These are phyloP conservation scores for Dictyostelium brefeldianum DNA, from an alignment of 78 protist species.

Conservation along the genomic window DNA sequence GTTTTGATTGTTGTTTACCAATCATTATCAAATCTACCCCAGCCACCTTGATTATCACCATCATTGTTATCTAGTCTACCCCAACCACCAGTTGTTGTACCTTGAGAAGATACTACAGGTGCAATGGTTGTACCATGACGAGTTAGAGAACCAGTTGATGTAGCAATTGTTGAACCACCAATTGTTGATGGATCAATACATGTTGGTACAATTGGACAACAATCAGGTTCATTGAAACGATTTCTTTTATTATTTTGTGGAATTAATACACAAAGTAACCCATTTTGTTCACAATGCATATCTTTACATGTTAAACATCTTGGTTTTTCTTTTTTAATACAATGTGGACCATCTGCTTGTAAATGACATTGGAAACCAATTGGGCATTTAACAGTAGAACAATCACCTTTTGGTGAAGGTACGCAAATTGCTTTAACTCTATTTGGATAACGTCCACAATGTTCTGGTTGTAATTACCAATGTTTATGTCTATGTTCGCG, in stretches of 20 bases:
- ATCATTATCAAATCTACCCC: too few species aligned
- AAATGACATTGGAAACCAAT: not conserved
- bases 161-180: constrained; percentile 8
- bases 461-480: not conserved
- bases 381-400: not conserved
- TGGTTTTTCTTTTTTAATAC: not conserved
- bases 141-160: not conserved
- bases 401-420: not conserved
- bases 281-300: constrained; percentile 26
- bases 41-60: too few species aligned
- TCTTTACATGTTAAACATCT: constrained; percentile 3
- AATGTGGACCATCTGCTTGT: not conserved
- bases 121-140: not conserved
- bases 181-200: not conserved
- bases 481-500: not conserved
- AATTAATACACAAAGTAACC: constrained; percentile 11
- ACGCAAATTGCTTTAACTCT: not conserved
- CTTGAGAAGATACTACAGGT: not conserved
- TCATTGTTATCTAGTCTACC: not conserved
- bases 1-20: too few species aligned
- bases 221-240: not conserved
- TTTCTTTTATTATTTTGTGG: not conserved
- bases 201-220: constrained; percentile 34
- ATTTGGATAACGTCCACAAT: not conserved
- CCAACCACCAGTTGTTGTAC: not conserved